Conservation (phyloP, 768 basidiomycete species). For the Phanerodontia chrysosporium region DNA sequence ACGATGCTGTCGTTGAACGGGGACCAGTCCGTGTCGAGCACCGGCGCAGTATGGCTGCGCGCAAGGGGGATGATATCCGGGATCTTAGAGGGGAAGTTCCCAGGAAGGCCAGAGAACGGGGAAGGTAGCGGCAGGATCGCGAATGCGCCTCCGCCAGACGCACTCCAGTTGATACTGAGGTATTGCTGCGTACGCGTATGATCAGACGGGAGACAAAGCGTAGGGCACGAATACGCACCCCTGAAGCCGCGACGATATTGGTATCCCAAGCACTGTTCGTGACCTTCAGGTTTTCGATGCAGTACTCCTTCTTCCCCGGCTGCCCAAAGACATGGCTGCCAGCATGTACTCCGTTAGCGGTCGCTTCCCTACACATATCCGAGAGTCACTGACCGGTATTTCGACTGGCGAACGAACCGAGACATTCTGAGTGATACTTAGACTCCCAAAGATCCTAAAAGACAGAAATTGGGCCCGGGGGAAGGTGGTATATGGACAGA, state of each 20-base stretch:
- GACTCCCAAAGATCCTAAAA: background rate
- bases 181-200: conserved; percentile 38
- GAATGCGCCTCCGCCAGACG: conserved; percentile 90
- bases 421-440: conserved; percentile 8
- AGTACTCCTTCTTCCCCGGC: conserved; percentile 77
- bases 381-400: conserved; percentile 15
- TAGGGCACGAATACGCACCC: conserved; percentile 41
- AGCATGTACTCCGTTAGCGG: background rate
- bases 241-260: conserved; percentile 83
- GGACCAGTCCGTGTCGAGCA: conserved; percentile 95
- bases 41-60: conserved; percentile 76
- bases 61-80: conserved; percentile 92
- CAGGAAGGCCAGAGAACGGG: conserved; percentile 50
- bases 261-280: conserved; percentile 95
- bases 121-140: conserved; percentile 87
- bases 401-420: conserved; percentile 19
- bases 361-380: background rate
- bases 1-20: conserved; percentile 90
- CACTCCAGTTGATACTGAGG: conserved; percentile 91
- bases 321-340: conserved; percentile 89
- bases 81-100: conserved; percentile 66
- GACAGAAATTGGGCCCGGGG: background rate
- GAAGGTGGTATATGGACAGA: background rate
- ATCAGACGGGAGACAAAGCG: background rate
- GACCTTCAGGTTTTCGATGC: conserved; percentile 79